These are phyloP conservation scores for Paspalum vaginatum DNA, from an alignment of 176 grass and related monocot species.

Conservation along the genomic window DNA sequence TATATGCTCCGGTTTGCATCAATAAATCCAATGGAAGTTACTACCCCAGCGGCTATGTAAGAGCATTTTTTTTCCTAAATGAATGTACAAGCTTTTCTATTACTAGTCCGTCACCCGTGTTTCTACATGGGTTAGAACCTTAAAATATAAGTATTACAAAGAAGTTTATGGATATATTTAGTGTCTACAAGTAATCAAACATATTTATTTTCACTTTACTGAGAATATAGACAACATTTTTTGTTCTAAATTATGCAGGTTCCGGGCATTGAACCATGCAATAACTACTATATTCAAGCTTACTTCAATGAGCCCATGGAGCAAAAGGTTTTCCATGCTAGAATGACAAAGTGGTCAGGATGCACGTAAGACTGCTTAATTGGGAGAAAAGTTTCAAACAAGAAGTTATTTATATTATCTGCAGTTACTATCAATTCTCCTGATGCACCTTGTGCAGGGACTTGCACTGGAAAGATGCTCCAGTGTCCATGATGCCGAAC, in stretches of 20 bases:
- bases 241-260: slow-evolving; percentile 22
- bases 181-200: not conserved
- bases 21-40: not conserved
- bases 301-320: slow-evolving; percentile 58
- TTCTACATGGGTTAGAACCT: too few relatives aligned
- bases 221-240: not conserved
- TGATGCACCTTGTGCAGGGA: not conserved
- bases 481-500: slow-evolving; percentile 18
- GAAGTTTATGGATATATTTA: not conserved
- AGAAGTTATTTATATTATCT: not conserved
- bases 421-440: not conserved
- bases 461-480: slow-evolving; percentile 45
- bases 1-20: slow-evolving; percentile 53
- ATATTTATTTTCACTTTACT: not conserved
- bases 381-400: not conserved
- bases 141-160: too few relatives aligned
- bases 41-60: slow-evolving; percentile 43
- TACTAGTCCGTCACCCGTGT: too few relatives aligned
- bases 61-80: not conserved
- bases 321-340: slow-evolving; percentile 58
- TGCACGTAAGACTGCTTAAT: slow-evolving; percentile 46
- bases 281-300: not conserved
- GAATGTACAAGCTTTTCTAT: not conserved
- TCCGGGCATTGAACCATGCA: slow-evolving; percentile 47
- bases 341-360: slow-evolving; percentile 27